phyloP scores from a whole-genome alignment of 257 asterid species.

The Euphrasia confusa region DNA sequence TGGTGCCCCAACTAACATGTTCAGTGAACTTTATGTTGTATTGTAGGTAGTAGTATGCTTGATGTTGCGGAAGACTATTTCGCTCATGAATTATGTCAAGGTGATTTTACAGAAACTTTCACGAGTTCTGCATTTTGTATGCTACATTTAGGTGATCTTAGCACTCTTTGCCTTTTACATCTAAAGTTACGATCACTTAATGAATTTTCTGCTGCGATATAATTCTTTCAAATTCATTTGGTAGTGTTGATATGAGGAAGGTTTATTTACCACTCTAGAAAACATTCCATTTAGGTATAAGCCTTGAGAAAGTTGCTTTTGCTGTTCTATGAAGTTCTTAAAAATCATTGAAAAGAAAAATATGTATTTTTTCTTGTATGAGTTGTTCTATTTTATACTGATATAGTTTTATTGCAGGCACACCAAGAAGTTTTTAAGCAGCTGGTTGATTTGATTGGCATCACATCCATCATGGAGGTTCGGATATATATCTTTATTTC shows the following conservation, averaged over 20 bases:
- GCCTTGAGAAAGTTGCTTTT: not conserved
- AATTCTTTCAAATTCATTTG: not conserved
- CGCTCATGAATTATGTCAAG: conserved; percentile 90
- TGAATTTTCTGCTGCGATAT: not conserved
- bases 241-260: not conserved
- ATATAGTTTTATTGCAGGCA: conserved; percentile 42
- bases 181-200: not conserved
- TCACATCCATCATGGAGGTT: conserved; percentile 99
- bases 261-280: not conserved
- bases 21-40: conserved; percentile 29
- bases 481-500: conserved; percentile 22
- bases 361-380: conserved; percentile 1
- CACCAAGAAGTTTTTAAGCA: conserved; percentile 81
- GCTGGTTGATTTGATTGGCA: conserved; percentile 96
- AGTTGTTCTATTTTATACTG: conserved; percentile 12
- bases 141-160: conserved; percentile 2
- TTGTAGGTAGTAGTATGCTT: conserved; percentile 90
- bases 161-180: not conserved
- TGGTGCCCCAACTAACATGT: conserved; percentile 21
- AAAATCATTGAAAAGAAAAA: not conserved
- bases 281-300: not conserved
- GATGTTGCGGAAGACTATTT: conserved; percentile 80
- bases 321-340: not conserved
- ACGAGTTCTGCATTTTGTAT: not conserved
- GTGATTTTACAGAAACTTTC: conserved; percentile 32